Evolutionary conservation across 1,139 yeast genomes (phyloP).

Genomic region (Suhomyces chickasaworum): DNA sequence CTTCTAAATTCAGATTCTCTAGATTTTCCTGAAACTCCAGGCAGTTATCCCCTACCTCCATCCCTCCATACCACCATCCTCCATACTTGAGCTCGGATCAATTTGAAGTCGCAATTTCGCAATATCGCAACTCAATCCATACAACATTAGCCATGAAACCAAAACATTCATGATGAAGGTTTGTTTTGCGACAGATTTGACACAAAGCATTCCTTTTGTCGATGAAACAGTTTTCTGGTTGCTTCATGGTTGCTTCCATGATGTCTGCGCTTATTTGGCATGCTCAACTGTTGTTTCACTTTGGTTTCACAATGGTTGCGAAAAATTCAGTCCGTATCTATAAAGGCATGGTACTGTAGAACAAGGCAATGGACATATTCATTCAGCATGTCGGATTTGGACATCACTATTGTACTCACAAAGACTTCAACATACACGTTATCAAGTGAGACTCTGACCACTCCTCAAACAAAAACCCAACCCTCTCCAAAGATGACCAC

Average conservation of each 20-base stretch:
- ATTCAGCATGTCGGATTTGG: constrained; percentile 7
- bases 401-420: constrained; percentile 16
- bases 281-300: neutral
- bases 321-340: neutral
- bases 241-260: neutral
- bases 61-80: too few species aligned
- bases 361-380: neutral
- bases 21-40: too few species aligned
- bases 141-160: too few species aligned
- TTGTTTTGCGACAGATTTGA: too few species aligned
- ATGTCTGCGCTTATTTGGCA: neutral
- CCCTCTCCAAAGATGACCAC: constrained; percentile 1
- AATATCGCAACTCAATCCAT: too few species aligned
- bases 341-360: neutral
- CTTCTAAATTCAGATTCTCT: too few species aligned
- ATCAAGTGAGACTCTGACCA: neutral
- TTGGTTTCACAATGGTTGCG: constrained; percentile 7
- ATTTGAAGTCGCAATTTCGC: too few species aligned
- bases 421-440: constrained; percentile 25
- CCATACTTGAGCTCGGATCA: too few species aligned
- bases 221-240: neutral
- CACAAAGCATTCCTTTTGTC: too few species aligned
- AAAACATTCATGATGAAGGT: too few species aligned
- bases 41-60: too few species aligned
- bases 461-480: too few species aligned